Percentiles rank a stretch among this genome's conserved stretches.
phyloP scores from a whole-genome alignment of 228 moss, liverwort and hornwort genomes.

The Sphagnum fallax region DNA sequence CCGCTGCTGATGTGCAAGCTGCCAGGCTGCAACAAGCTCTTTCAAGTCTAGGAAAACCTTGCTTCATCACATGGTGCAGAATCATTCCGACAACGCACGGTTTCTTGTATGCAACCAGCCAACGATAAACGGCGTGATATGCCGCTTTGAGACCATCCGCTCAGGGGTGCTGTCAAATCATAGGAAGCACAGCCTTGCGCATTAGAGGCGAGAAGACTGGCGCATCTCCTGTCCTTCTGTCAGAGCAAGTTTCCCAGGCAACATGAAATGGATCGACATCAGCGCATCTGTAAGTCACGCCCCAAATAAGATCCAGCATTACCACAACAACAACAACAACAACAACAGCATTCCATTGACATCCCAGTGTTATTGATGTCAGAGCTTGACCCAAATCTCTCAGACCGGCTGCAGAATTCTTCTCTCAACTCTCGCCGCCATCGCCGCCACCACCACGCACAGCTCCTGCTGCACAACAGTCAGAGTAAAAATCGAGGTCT shows the following conservation, averaged over 20 bases:
- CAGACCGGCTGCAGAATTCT: too few relatives aligned
- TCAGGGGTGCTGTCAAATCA: slow-evolving; percentile 54
- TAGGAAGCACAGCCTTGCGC: slow-evolving; percentile 48
- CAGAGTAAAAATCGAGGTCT: too few relatives aligned
- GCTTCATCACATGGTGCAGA: slow-evolving; percentile 43
- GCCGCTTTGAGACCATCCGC: slow-evolving; percentile 55
- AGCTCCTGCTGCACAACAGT: too few relatives aligned
- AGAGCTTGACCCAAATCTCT: too few relatives aligned
- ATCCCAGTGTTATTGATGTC: too few relatives aligned
- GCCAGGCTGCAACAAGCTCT: slow-evolving; percentile 47
- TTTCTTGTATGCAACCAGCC: slow-evolving; percentile 53
- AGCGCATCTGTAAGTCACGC: slow-evolving; percentile 43
- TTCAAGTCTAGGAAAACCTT: slow-evolving; percentile 58
- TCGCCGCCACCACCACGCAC: too few relatives aligned
- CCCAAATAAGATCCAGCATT: slow-evolving; percentile 3
- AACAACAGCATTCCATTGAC: too few relatives aligned
- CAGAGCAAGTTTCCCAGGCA: slow-evolving; percentile 53
- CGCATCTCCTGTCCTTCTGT: slow-evolving; percentile 57
- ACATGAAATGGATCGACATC: slow-evolving; percentile 60
- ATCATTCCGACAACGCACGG: slow-evolving; percentile 47
- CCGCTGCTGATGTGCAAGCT: slow-evolving; percentile 37
- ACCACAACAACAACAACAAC: too few relatives aligned
- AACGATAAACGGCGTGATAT: slow-evolving; percentile 35
- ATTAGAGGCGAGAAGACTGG: slow-evolving; percentile 54
- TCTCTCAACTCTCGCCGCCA: too few relatives aligned